A percentile compares a stretch with the other conserved stretches of the same genome.
Evolutionary conservation across 176 grass and related monocot species (phyloP).

Genomic region (Aegilops longissima): DNA sequence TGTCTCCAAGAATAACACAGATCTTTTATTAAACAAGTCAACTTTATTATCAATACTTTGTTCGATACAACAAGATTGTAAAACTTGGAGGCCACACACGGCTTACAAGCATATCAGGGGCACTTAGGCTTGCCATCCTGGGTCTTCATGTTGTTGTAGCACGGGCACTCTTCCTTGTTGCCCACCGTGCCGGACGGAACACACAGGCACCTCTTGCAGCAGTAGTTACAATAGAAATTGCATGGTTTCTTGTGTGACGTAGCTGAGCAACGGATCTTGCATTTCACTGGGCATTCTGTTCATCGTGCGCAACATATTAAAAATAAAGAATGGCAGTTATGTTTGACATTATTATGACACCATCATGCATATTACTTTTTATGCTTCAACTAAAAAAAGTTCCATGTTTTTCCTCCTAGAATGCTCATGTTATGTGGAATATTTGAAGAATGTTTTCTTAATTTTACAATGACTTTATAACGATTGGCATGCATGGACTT

Average conservation of each 20-base stretch:
- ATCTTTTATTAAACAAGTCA: not conserved
- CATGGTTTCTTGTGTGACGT: slow-evolving; percentile 29
- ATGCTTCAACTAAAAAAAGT: not conserved
- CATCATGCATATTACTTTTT: too few relatives aligned
- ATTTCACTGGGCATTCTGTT: slow-evolving; percentile 39
- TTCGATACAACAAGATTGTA: not conserved
- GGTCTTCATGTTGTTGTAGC: slow-evolving; percentile 50
- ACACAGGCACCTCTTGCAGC: slow-evolving; percentile 43
- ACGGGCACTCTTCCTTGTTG: slow-evolving; percentile 44
- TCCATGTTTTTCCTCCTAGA: not conserved
- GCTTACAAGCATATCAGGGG: not conserved
- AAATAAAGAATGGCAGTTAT: not conserved
- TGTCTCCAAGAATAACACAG: not conserved
- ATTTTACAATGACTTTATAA: not conserved
- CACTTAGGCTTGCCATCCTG: slow-evolving; percentile 38
- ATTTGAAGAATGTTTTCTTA: not conserved
- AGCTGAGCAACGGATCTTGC: slow-evolving; percentile 33
- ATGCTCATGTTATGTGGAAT: not conserved
- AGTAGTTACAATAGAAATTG: slow-evolving; percentile 37
- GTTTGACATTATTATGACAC: too few relatives aligned
- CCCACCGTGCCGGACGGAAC: slow-evolving; percentile 37
- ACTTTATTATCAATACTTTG: not conserved
- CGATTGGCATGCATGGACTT: not conserved
- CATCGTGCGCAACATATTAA: not conserved
- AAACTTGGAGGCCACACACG: not conserved